Conservation (phyloP, 2,329 filamentous ascomycete genomes). For the Leptographium procerum region DNA sequence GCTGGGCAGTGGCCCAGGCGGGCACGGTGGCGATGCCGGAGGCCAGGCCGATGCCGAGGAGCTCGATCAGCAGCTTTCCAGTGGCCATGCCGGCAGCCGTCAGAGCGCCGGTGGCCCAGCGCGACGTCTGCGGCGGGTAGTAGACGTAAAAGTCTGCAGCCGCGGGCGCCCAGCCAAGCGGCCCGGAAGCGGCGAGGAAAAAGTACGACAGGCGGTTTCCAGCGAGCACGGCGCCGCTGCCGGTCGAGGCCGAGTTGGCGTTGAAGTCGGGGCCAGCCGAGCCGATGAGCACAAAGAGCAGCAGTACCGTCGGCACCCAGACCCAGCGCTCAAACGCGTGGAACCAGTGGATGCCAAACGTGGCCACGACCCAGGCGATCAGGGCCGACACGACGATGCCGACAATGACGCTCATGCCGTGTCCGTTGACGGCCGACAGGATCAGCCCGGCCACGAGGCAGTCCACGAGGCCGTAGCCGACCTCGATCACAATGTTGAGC, state of each 20-base stretch:
- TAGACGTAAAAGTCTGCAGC: constrained; percentile 57
- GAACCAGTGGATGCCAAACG: constrained; percentile 57
- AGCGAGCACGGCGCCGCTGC: constrained; percentile 36
- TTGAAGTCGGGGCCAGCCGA: constrained; percentile 51
- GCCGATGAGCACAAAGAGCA: constrained; percentile 50
- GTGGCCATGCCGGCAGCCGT: constrained; percentile 43
- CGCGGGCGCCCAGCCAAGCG: constrained; percentile 50
- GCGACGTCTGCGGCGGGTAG: constrained; percentile 18
- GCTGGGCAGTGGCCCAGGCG: constrained; percentile 46
- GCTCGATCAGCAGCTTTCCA: constrained; percentile 49
- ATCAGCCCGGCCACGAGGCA: constrained; percentile 60
- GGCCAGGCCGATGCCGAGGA: constrained; percentile 51
- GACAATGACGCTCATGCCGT: constrained; percentile 48
- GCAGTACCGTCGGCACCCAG: constrained; percentile 51
- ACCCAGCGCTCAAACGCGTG: constrained; percentile 57
- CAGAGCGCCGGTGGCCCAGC: constrained; percentile 37
- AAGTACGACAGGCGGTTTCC: constrained; percentile 58
- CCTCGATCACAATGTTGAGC: constrained; percentile 20
- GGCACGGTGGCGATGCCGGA: constrained; percentile 42
- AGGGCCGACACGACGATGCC: constrained; percentile 55
- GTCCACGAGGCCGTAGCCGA: constrained; percentile 38
- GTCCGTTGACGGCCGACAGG: constrained; percentile 49
- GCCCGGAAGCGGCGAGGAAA: constrained; percentile 53
- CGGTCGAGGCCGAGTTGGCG: constrained; percentile 34
- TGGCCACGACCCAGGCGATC: constrained; percentile 51